Percentiles rank a stretch among this genome's conserved stretches.
Conservation (phyloP, 2,329 filamentous ascomycete genomes). For the Fusarium musae region DNA sequence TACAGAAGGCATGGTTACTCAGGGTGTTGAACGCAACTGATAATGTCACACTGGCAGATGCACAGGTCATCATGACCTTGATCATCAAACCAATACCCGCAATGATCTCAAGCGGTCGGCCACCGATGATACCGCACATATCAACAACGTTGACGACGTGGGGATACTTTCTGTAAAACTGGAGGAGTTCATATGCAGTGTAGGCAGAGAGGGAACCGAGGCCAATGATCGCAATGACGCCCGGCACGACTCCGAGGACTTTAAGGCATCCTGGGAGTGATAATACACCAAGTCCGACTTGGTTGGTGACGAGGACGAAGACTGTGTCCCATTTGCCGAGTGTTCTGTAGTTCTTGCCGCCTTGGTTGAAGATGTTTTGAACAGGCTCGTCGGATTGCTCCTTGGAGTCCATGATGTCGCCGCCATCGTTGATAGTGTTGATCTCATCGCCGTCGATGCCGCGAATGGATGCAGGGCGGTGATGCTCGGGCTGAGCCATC, state of each 20-base stretch:
- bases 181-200: constrained; percentile 59
- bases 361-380: constrained; percentile 43
- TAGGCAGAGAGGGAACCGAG: constrained; percentile 72
- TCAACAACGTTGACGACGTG: constrained; percentile 77
- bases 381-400: constrained; percentile 32
- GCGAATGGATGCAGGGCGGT: constrained; percentile 16
- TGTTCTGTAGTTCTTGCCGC: constrained; percentile 46
- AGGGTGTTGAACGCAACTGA: constrained; percentile 75
- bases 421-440: constrained; percentile 17
- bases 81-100: constrained; percentile 70
- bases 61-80: constrained; percentile 77
- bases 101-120: constrained; percentile 36
- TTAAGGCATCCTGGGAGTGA: constrained; percentile 77
- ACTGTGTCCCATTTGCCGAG: constrained; percentile 43
- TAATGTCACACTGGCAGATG: constrained; percentile 71
- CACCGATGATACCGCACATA: constrained; percentile 66
- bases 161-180: constrained; percentile 75
- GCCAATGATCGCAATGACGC: constrained; percentile 74
- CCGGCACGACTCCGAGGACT: constrained; percentile 72
- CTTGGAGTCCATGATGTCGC: constrained; percentile 22
- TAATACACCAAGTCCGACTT: constrained; percentile 57
- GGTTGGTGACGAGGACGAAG: constrained; percentile 45
- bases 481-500: constrained; percentile 13
- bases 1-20: constrained; percentile 68
- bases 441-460: constrained; percentile 28